A percentile compares a stretch with the other conserved stretches of the same genome.
Evolutionary conservation across 2,329 filamentous ascomycete genomes (phyloP).

Genomic region (Aspergillus luchuensis): DNA sequence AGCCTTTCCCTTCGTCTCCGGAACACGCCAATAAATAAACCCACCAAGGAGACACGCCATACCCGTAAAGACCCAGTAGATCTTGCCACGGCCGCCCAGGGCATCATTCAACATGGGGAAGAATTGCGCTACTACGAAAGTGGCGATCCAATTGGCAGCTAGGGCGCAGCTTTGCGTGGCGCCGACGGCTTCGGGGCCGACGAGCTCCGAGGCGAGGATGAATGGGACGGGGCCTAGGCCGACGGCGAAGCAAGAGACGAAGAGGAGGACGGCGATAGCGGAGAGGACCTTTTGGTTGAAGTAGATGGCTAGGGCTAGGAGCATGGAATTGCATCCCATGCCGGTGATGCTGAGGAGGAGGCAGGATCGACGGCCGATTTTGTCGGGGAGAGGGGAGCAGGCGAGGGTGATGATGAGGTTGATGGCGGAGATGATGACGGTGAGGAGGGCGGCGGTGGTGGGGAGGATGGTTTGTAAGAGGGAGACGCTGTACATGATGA

Average conservation of each 20-base stretch:
- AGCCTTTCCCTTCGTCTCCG: slow-evolving; percentile 84
- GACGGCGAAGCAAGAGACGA: slow-evolving; percentile 86
- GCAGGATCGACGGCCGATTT: slow-evolving; percentile 82
- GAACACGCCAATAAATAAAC: slow-evolving; percentile 75
- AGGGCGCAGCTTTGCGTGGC: slow-evolving; percentile 88
- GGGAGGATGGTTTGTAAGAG: slow-evolving; percentile 80
- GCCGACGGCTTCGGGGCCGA: slow-evolving; percentile 85
- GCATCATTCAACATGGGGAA: slow-evolving; percentile 83
- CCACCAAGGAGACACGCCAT: slow-evolving; percentile 68
- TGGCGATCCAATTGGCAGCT: slow-evolving; percentile 84
- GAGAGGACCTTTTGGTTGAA: slow-evolving; percentile 72
- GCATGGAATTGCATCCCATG: slow-evolving; percentile 76
- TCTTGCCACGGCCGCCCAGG: slow-evolving; percentile 75
- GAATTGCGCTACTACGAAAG: slow-evolving; percentile 90
- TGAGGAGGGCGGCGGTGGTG: slow-evolving; percentile 77
- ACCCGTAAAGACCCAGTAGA: slow-evolving; percentile 88
- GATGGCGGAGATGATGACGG: slow-evolving; percentile 81
- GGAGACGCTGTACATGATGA: slow-evolving; percentile 97
- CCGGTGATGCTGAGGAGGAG: slow-evolving; percentile 80
- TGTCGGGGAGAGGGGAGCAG: slow-evolving; percentile 83
- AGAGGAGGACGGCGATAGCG: slow-evolving; percentile 76
- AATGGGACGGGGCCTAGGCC: slow-evolving; percentile 94
- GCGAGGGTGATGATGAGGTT: slow-evolving; percentile 81
- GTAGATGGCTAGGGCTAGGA: slow-evolving; percentile 79
- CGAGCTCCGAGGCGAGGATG: slow-evolving; percentile 87